These are phyloP conservation scores for Geoglossum glabrum DNA, from an alignment of 495 filamentous ascomycete genomes.

Conservation along the genomic window DNA sequence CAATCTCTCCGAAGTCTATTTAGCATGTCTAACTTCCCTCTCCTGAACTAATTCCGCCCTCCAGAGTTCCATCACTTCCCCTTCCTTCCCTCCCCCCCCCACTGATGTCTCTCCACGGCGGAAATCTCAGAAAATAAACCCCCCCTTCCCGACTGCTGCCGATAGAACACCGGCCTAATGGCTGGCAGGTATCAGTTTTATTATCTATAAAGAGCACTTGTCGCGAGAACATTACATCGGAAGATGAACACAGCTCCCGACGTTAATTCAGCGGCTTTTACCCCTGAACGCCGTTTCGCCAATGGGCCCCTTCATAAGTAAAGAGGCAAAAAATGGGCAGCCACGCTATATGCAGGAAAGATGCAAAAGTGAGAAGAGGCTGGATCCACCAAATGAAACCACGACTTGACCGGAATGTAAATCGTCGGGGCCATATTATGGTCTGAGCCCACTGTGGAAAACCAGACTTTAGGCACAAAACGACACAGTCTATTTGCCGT, in stretches of 20 bases:
- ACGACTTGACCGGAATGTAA: neutral
- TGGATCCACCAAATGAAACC: neutral
- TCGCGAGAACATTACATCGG: neutral
- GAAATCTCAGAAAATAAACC: neutral
- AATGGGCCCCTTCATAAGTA: neutral
- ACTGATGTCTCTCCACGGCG: neutral
- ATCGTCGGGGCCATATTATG: neutral
- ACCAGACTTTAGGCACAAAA: neutral
- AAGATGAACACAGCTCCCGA: neutral
- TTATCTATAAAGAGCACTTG: neutral
- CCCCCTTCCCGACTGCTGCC: neutral
- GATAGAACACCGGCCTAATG: neutral
- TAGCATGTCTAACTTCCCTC: neutral
- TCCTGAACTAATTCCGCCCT: neutral
- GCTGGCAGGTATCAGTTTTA: neutral
- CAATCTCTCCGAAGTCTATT: neutral
- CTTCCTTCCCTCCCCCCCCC: neutral
- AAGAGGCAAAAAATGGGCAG: neutral
- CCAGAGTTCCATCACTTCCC: neutral
- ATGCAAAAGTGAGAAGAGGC: neutral
- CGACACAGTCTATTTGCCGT: neutral
- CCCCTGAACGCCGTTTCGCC: conserved; percentile 2
- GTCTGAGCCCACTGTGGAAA: neutral
- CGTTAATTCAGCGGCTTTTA: neutral
- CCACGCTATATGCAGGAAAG: conserved; percentile 4